Conservation (phyloP, 2,329 filamentous ascomycete species). For the Pseudopyrenochaeta lycopersici region DNA sequence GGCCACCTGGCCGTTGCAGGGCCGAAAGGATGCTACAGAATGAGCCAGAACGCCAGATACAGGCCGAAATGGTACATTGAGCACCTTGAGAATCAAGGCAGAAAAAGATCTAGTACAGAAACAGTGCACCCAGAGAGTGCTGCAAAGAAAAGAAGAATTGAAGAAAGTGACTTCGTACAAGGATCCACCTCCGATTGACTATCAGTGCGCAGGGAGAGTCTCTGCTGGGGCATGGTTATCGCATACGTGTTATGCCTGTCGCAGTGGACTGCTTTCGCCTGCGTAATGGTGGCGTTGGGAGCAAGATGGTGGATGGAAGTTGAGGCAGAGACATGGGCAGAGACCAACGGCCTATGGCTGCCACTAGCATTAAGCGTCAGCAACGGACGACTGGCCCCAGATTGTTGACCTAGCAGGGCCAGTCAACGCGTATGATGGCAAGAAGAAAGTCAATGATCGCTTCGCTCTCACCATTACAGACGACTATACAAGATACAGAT, state of each 20-base stretch:
- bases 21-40: conserved; percentile 2
- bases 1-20: conserved; percentile 1
- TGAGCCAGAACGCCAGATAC: not conserved
- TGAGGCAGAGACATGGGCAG: conserved; percentile 1
- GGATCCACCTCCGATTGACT: conserved; percentile 2
- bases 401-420: conserved; percentile 1
- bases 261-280: conserved; percentile 2
- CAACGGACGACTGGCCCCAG: conserved; percentile 2
- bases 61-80: not conserved
- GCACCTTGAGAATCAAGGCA: too few species aligned
- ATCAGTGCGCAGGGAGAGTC: not conserved
- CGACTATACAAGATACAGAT: conserved; percentile 3
- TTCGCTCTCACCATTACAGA: conserved; percentile 3
- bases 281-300: conserved; percentile 1
- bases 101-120: not conserved
- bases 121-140: not conserved
- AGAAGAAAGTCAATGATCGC: conserved; percentile 3
- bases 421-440: conserved; percentile 1
- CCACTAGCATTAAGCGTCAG: not conserved
- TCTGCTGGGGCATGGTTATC: conserved; percentile 1
- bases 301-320: conserved; percentile 3
- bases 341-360: not conserved
- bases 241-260: conserved; percentile 1
- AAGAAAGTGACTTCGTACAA: conserved; percentile 2
- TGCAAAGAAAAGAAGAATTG: conserved; percentile 2